phyloP scores from a whole-genome alignment of 306 rosid species.

The Clitoria ternatea region DNA sequence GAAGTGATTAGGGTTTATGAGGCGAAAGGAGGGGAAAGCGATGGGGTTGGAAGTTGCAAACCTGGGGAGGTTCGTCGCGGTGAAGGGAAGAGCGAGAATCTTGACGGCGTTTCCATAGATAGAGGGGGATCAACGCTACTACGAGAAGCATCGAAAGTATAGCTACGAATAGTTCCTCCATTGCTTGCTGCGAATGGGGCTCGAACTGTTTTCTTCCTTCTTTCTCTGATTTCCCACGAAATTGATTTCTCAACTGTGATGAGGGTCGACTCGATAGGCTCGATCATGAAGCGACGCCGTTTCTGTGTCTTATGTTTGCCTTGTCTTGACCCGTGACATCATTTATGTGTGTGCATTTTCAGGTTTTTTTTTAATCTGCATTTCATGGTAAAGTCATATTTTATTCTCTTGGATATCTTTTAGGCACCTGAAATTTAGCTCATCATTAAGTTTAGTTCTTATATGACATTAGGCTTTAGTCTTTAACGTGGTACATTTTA shows the following conservation, averaged over 20 bases:
- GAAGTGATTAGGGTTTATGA: conserved; percentile 14
- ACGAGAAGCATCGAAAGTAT: conserved; percentile 66
- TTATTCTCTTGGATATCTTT: too few species aligned
- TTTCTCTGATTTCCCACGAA: not conserved
- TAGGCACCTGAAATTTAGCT: too few species aligned
- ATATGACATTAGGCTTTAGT: too few species aligned
- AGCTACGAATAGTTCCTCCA: conserved; percentile 63
- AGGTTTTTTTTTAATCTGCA: not conserved
- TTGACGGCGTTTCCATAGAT: conserved; percentile 71
- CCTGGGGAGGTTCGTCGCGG: conserved; percentile 67
- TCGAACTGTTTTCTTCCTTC: not conserved
- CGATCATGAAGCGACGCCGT: not conserved
- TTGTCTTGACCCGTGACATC: not conserved
- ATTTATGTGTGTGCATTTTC: not conserved
- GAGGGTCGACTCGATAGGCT: not conserved
- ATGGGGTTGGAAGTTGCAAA: conserved; percentile 27
- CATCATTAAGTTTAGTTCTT: too few species aligned
- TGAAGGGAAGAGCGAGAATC: conserved; percentile 45
- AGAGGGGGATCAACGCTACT: conserved; percentile 62
- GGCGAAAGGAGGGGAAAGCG: not conserved
- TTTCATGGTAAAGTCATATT: too few species aligned
- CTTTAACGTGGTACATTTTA: too few species aligned
- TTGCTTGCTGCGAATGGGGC: conserved; percentile 30
- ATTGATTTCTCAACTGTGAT: not conserved
- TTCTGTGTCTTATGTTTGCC: not conserved